Evolutionary conservation across 2,329 filamentous ascomycete genomes (phyloP).

Genomic region (Spiromastix sp.): DNA sequence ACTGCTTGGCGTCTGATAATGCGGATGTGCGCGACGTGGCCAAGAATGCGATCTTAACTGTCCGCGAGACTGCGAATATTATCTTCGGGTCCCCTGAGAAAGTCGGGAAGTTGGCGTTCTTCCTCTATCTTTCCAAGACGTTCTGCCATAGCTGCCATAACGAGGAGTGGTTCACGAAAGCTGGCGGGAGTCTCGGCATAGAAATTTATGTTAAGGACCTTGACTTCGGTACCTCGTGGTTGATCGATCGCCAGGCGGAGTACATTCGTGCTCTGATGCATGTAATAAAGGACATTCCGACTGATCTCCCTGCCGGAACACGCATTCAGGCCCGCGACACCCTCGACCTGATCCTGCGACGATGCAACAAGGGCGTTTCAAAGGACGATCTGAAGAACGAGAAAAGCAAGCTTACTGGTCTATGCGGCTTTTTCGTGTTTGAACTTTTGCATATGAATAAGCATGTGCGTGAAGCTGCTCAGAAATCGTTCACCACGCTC

Average conservation of each 20-base stretch:
- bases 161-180: slow-evolving; percentile 98
- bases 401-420: slow-evolving; percentile 57
- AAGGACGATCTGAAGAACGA: slow-evolving; percentile 67
- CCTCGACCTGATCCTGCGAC: slow-evolving; percentile 64
- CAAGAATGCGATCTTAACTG: slow-evolving; percentile 63
- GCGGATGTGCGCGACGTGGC: slow-evolving; percentile 71
- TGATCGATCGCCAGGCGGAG: slow-evolving; percentile 71
- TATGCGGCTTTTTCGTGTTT: slow-evolving; percentile 76
- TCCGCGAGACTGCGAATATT: slow-evolving; percentile 63
- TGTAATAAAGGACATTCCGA: slow-evolving; percentile 96
- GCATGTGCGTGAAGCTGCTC: slow-evolving; percentile 81
- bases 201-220: slow-evolving; percentile 76
- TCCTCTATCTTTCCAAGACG: slow-evolving; percentile 66
- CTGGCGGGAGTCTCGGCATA: slow-evolving; percentile 83
- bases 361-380: slow-evolving; percentile 67
- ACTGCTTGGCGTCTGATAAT: slow-evolving; percentile 80
- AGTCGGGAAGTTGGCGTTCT: slow-evolving; percentile 71
- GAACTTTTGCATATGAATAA: slow-evolving; percentile 94
- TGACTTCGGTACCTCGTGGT: slow-evolving; percentile 73
- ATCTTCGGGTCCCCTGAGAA: slow-evolving; percentile 69
- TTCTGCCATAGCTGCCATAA: slow-evolving; percentile 95
- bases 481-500: slow-evolving; percentile 68
- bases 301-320: slow-evolving; percentile 84
- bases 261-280: slow-evolving; percentile 88
- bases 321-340: slow-evolving; percentile 73